phyloP scores from a whole-genome alignment of 2,329 filamentous ascomycete genomes.

The Paracoccidioides brasiliensis region DNA sequence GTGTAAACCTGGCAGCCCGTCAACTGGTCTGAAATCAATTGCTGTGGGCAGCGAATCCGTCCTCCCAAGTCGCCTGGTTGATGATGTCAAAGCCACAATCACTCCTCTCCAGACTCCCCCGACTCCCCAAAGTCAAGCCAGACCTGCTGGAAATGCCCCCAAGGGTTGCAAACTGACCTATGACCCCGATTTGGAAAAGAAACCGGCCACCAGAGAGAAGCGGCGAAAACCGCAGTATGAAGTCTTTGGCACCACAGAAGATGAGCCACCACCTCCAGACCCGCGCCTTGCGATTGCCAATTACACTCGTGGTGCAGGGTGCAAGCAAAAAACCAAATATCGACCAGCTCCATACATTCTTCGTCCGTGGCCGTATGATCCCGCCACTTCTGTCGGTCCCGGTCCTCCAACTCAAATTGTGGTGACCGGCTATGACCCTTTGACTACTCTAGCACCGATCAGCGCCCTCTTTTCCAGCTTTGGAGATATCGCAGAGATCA shows the following conservation, averaged over 20 bases:
- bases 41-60: slow-evolving; percentile 21
- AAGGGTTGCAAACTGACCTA: slow-evolving; percentile 48
- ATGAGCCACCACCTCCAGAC: slow-evolving; percentile 54
- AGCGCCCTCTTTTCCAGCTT: slow-evolving; percentile 64
- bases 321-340: slow-evolving; percentile 58
- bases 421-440: slow-evolving; percentile 89
- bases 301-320: slow-evolving; percentile 48
- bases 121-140: slow-evolving; percentile 37
- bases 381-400: slow-evolving; percentile 70
- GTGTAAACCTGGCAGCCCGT: slow-evolving; percentile 43
- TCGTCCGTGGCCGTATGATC: slow-evolving; percentile 69
- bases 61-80: slow-evolving; percentile 19
- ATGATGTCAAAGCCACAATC: slow-evolving; percentile 21
- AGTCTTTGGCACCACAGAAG: slow-evolving; percentile 53
- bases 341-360: slow-evolving; percentile 64
- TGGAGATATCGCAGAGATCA: slow-evolving; percentile 78
- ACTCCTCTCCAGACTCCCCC: slow-evolving; percentile 33
- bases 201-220: slow-evolving; percentile 43
- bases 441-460: slow-evolving; percentile 67
- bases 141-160: slow-evolving; percentile 37
- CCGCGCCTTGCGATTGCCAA: slow-evolving; percentile 60
- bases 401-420: slow-evolving; percentile 83
- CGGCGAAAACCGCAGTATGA: slow-evolving; percentile 41
- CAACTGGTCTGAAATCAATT: slow-evolving; percentile 25
- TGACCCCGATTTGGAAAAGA: slow-evolving; percentile 50